Percentiles rank a stretch among this genome's conserved stretches.
Evolutionary conservation across 169 alveolate genomes (phyloP).

Genomic region (Toxoplasma gondii): DNA sequence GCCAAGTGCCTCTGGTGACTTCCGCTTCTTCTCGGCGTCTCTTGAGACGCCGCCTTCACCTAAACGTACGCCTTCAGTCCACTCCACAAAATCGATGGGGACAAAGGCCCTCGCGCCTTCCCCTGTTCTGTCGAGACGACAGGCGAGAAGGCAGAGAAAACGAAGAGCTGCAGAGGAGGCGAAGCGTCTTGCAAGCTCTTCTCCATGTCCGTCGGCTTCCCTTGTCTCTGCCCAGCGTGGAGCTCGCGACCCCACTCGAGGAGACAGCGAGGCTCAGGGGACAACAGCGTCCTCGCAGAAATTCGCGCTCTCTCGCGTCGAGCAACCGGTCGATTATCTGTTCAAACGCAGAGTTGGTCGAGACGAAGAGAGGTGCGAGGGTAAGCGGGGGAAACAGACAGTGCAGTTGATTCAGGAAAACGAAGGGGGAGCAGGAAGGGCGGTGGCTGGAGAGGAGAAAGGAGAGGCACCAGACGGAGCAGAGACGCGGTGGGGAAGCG

Average conservation of each 20-base stretch:
- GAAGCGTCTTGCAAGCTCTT: not conserved
- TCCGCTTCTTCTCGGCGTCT: no score
- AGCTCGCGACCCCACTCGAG: not conserved
- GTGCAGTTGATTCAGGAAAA: not conserved
- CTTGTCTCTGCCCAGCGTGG: not conserved
- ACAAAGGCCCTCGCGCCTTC: not conserved
- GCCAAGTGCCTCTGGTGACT: no score
- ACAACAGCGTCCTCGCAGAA: not conserved
- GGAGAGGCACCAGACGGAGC: not conserved
- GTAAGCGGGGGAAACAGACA: not conserved
- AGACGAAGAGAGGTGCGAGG: not conserved
- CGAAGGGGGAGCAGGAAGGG: not conserved
- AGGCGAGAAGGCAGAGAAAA: not conserved
- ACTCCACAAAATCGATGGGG: not conserved
- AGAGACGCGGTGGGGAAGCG: not conserved
- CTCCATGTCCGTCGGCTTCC: not conserved
- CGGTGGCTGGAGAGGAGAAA: not conserved
- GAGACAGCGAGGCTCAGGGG: not conserved
- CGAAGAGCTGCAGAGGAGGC: not conserved
- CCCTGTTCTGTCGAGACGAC: slow-evolving; percentile 6
- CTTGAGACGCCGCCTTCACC: not conserved
- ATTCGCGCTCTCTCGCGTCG: not conserved
- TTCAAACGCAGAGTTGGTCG: not conserved
- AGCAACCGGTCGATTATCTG: not conserved
- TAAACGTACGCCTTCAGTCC: not conserved